Conservation (phyloP, 495 filamentous ascomycete genomes). For the Neurospora sp. region DNA sequence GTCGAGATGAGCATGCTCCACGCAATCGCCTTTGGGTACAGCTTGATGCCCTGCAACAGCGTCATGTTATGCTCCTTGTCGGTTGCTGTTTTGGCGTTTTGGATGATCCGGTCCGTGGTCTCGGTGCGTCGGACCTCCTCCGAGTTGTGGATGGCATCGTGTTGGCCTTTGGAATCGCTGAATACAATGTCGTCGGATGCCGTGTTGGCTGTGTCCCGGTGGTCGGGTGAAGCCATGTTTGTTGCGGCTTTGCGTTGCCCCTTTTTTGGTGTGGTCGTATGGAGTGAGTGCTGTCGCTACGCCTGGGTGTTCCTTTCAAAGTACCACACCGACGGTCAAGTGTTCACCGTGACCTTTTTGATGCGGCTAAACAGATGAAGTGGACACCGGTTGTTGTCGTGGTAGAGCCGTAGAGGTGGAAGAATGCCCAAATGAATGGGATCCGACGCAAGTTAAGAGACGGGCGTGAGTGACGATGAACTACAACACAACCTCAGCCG, state of each 20-base stretch:
- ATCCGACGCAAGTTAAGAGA: background rate
- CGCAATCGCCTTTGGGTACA: slow-evolving; percentile 47
- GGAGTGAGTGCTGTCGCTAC: background rate
- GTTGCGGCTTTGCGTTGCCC: background rate
- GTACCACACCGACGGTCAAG: background rate
- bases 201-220: background rate
- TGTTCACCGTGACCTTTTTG: background rate
- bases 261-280: background rate
- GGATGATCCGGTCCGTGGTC: slow-evolving; percentile 31
- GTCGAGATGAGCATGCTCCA: slow-evolving; percentile 54
- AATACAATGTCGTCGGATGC: slow-evolving; percentile 1
- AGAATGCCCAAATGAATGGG: background rate
- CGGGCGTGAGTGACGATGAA: background rate
- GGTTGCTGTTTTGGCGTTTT: slow-evolving; percentile 34
- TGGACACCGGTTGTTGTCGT: background rate
- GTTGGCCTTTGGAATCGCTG: background rate
- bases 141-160: background rate
- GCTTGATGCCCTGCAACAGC: slow-evolving; percentile 38
- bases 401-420: background rate
- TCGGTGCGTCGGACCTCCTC: slow-evolving; percentile 12
- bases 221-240: background rate
- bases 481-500: background rate
- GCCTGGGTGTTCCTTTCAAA: background rate
- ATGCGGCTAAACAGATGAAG: background rate
- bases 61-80: slow-evolving; percentile 48